Percentiles rank a stretch among this genome's conserved stretches.
Conservation (phyloP, 108 stramenopile species). For the Schizochytrium sp. region DNA sequence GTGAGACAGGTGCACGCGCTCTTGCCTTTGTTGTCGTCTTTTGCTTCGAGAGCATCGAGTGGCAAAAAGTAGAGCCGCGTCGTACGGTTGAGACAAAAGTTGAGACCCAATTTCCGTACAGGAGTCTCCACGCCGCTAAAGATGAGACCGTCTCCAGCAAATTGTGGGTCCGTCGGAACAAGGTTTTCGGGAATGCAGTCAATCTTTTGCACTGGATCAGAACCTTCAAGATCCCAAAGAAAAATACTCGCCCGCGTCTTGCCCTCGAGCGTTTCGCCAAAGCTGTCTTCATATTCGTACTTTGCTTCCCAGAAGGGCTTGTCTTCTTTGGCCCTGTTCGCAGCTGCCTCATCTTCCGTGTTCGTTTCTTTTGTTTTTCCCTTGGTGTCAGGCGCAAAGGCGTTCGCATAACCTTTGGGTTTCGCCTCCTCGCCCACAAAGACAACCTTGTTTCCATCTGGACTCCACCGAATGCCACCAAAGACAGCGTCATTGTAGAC, state of each 20-base stretch:
- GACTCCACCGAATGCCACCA: not conserved
- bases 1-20: not conserved
- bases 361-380: no score
- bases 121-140: not conserved
- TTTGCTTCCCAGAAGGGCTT: not conserved
- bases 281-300: not conserved
- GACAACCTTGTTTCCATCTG: not conserved
- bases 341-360: no score
- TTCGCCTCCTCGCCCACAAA: not conserved
- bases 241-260: not conserved
- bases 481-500: not conserved
- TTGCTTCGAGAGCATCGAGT: not conserved
- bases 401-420: not conserved
- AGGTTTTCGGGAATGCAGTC: not conserved
- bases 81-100: constrained; percentile 1
- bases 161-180: not conserved
- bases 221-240: not conserved
- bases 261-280: constrained; percentile 14
- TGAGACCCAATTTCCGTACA: not conserved
- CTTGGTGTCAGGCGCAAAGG: not conserved
- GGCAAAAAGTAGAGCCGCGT: not conserved
- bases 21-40: not conserved
- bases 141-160: not conserved
- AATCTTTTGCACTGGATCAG: not conserved
- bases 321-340: not conserved